Evolutionary conservation across 73 alveolate species (phyloP), one percentile per base, ranked within the genome.

Genomic region (Stentor roeselii): DNA sequence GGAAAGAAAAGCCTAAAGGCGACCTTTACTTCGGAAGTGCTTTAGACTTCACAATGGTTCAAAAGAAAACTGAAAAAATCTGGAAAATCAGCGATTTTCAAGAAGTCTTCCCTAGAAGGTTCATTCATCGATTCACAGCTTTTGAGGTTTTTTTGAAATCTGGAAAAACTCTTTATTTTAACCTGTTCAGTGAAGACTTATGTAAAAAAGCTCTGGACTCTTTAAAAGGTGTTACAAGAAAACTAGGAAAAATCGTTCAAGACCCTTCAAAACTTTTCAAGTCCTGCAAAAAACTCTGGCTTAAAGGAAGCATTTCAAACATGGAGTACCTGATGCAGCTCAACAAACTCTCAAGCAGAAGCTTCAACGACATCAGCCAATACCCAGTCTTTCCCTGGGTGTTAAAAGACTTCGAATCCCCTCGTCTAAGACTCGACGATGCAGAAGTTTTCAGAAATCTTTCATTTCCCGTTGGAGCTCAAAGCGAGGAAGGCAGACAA

Each of bases 301-400:
- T 39, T 1, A 61, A 91, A 41, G 94, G 94, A 6, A 74, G 91
- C 40, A 89, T 97, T 14, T 82, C 99, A 3, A 97, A 93, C 80
- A 84, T 93, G 84, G 95, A 92, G 78, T 90, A 94, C 88, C 50
- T 97, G 37, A 88, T 96, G 95, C 83, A 90, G 36, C 75, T 96
- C 59, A 97, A 97, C 86, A 88, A 92, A 39, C 90, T 92, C 84
- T 92, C 99, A 3, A 93, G 97, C 76, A 84, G 99, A 78, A 86
- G 97, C 39, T 90, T 90, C 84, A 89, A 94, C 82, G 98, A 97
- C 87, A 82, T 97, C 61, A 95, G 99, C 11, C 94, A 97, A 86
- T 97, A 97, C 87, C 99, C 99, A 27, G 98, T 97, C 3, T 97
- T 96, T 85, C 99, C 99, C 3, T 95, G 98, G 98, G 84, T 86